These are phyloP conservation scores for Tanacetum coccineum DNA, from an alignment of 129 eudicot species.

Conservation along the genomic window DNA sequence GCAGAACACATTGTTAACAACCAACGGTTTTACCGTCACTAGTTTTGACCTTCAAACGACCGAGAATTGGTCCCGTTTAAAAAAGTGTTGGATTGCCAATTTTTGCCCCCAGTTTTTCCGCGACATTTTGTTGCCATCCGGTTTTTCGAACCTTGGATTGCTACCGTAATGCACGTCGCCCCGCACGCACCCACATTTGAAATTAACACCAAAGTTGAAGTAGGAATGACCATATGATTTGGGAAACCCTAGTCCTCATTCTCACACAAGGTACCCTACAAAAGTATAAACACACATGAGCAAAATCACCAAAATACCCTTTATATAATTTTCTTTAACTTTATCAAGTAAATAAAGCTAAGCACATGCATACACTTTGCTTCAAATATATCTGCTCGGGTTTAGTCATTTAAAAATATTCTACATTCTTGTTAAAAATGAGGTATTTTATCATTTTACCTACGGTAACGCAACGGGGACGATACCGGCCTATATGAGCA, in stretches of 20 bases:
- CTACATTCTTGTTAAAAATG: too few species aligned
- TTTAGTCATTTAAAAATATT: too few species aligned
- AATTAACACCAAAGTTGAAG: conserved; percentile 47
- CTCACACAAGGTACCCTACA: conserved; percentile 52
- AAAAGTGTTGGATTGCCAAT: conserved; percentile 57
- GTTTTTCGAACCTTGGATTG: conserved; percentile 50
- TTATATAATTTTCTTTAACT: too few species aligned
- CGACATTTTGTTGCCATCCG: conserved; percentile 58
- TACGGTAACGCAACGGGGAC: conserved; percentile 58
- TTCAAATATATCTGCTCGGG: not conserved
- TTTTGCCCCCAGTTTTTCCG: conserved; percentile 75
- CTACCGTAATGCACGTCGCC: conserved; percentile 51
- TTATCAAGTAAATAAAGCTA: too few species aligned
- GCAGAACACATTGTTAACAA: conserved; percentile 47
- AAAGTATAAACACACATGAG: not conserved
- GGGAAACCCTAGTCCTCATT: conserved; percentile 60
- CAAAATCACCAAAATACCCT: not conserved
- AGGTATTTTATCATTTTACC: conserved; percentile 24
- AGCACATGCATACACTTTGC: too few species aligned
- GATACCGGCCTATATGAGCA: conserved; percentile 62
- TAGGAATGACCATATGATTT: conserved; percentile 62
- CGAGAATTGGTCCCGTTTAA: conserved; percentile 48
- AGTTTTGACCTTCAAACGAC: conserved; percentile 58
- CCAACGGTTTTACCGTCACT: conserved; percentile 50
- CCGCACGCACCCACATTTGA: conserved; percentile 57